phyloP scores from a whole-genome alignment of 2,329 filamentous ascomycete genomes.

The Curvularia sp. region DNA sequence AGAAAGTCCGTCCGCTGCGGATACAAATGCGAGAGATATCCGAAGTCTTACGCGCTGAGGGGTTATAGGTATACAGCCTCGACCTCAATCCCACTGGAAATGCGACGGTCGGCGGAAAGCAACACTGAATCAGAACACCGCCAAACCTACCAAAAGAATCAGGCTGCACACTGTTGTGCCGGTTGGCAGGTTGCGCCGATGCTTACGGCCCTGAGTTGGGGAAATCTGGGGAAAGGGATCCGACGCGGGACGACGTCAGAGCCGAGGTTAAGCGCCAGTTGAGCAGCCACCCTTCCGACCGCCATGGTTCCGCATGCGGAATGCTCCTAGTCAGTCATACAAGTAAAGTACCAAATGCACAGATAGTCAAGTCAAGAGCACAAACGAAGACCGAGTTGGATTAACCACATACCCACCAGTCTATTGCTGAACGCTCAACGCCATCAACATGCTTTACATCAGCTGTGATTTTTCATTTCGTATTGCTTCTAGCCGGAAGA shows the following conservation, averaged over 20 bases:
- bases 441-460: constrained; percentile 45
- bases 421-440: constrained; percentile 34
- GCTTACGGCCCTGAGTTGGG: constrained; percentile 10
- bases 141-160: neutral
- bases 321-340: neutral
- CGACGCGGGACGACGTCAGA: constrained; percentile 28
- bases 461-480: constrained; percentile 50
- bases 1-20: constrained; percentile 22
- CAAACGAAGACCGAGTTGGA: constrained; percentile 28
- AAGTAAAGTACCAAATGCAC: neutral
- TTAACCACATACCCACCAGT: constrained; percentile 27
- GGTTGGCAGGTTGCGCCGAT: constrained; percentile 5
- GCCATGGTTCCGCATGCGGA: constrained; percentile 2
- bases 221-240: constrained; percentile 32
- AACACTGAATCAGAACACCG: neutral
- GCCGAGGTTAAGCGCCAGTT: constrained; percentile 40
- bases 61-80: neutral
- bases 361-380: neutral
- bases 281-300: constrained; percentile 19
- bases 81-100: neutral
- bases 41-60: neutral
- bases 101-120: neutral
- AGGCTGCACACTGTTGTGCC: neutral
- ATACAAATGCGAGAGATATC: constrained; percentile 10
- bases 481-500: constrained; percentile 50